Base-by-base conservation (phyloP, 2,329 filamentous ascomycete species). In the Colletotrichum sp. region DNA sequence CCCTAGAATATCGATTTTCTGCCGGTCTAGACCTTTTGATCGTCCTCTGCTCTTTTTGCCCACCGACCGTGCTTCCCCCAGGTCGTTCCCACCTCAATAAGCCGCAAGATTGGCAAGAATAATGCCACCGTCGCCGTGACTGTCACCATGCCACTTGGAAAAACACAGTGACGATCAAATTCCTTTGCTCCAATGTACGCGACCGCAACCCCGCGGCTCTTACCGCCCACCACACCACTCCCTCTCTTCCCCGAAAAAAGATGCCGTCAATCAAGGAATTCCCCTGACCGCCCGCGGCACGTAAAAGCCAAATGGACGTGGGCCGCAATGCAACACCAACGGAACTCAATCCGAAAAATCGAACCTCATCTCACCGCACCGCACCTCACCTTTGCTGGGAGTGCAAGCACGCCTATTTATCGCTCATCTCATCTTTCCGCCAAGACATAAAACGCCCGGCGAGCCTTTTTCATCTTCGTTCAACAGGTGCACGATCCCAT, bases 311-410 rank as follows among this genome's bases (percentile, higher is more conserved):
- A 21, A 52, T 39, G 39, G 26, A 52, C 30, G 63, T 28, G 13
- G 63, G 44, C 44, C 44, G 16, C 44, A 66, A 21, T 59, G 44
- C 70, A 73, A 72, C 69, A 52, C 32, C 64, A 68, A 57, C 63
- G 57, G 73, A 76, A 57, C 44, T 57, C 69, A 76, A 63, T 76
- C 73, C 63, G 69, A 49, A 44, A 44, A 16, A 36, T 18, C n/a
- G 24, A 52, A 16, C 24, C 15, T 30, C 39, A 36, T 24, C 39
- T 12, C 39, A 39, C 18, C 39, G 18, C 36, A 44, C 36, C 36
- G 12, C 32, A 34, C 5, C 36, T 18, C 36, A n/a, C 5, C 5
- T 44, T 49, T 0, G 12, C 0, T 49, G 0, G 18, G 39, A n/a
- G 18, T 52, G 44, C 44, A 52, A 52, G 44, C 39, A n/a, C 39